phyloP scores from a whole-genome alignment of 1,139 yeast genomes.

The Yamadazyma sp. region DNA sequence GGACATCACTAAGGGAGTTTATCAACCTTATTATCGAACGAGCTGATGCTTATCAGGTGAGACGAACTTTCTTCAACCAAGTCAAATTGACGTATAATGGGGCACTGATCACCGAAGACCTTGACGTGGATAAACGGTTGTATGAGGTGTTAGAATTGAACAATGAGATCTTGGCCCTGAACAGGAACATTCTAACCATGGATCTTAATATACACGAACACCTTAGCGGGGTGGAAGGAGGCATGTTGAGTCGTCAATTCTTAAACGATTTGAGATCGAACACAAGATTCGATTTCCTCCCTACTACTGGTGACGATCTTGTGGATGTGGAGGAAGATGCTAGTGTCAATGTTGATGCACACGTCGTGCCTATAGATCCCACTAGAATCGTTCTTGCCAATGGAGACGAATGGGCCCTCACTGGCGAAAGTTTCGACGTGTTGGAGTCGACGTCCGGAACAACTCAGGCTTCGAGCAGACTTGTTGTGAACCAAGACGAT shows the following conservation, averaged over 20 bases:
- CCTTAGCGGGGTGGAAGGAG: constrained; percentile 23
- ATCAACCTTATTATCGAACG: constrained; percentile 23
- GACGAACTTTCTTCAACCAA: constrained; percentile 32
- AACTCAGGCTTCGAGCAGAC: constrained; percentile 8
- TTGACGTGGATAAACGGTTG: constrained; percentile 8
- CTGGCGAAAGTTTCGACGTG: constrained; percentile 28
- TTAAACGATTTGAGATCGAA: constrained; percentile 27
- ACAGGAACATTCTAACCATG: constrained; percentile 16
- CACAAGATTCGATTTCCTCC: constrained; percentile 24
- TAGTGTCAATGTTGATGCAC: background rate
- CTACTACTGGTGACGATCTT: constrained; percentile 14
- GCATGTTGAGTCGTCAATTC: constrained; percentile 29
- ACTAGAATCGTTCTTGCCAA: constrained; percentile 23
- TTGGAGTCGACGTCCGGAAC: constrained; percentile 14
- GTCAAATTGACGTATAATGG: constrained; percentile 19
- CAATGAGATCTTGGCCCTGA: constrained; percentile 13
- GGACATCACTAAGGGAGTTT: constrained; percentile 24
- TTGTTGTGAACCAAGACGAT: constrained; percentile 27
- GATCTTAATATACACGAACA: constrained; percentile 15
- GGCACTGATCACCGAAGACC: constrained; percentile 11
- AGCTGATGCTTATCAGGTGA: constrained; percentile 24
- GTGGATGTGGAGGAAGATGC: background rate
- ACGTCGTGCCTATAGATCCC: constrained; percentile 22
- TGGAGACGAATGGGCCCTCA: constrained; percentile 26
- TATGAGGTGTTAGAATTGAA: constrained; percentile 16